Evolutionary conservation across 164 flowering plant species (phyloP).

Genomic region (Vitis rotundifolia): DNA sequence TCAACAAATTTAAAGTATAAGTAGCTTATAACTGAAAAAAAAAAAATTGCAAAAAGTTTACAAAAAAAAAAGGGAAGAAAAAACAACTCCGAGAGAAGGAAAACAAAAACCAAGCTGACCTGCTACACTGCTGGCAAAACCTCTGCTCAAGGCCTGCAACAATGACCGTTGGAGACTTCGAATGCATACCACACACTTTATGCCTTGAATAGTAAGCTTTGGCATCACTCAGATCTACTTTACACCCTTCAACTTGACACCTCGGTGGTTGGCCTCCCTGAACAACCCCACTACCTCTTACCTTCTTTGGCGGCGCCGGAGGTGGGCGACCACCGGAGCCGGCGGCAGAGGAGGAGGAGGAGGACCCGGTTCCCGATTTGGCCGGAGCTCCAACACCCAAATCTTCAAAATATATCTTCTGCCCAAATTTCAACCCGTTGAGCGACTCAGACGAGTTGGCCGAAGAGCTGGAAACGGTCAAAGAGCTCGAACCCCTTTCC

Average conservation of each 20-base stretch:
- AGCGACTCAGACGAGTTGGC: slow-evolving; percentile 46
- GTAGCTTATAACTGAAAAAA: background rate
- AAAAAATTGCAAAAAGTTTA: background rate
- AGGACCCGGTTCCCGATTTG: slow-evolving; percentile 21
- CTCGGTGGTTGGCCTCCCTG: slow-evolving; percentile 66
- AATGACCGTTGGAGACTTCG: slow-evolving; percentile 70
- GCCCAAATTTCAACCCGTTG: slow-evolving; percentile 68
- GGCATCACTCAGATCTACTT: slow-evolving; percentile 76
- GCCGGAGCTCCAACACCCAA: slow-evolving; percentile 39
- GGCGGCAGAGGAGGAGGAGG: slow-evolving; percentile 17
- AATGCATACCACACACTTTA: slow-evolving; percentile 84
- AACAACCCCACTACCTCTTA: slow-evolving; percentile 31
- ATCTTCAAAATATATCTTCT: slow-evolving; percentile 81
- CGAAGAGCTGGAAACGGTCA: slow-evolving; percentile 37
- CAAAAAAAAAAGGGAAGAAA: background rate
- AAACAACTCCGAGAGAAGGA: background rate
- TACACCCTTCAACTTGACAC: slow-evolving; percentile 89
- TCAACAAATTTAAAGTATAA: too few relatives aligned
- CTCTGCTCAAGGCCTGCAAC: slow-evolving; percentile 76
- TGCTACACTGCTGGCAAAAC: slow-evolving; percentile 93
- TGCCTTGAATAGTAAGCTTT: slow-evolving; percentile 94
- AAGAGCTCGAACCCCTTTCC: slow-evolving; percentile 51
- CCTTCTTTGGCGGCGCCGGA: slow-evolving; percentile 38
- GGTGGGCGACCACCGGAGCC: slow-evolving; percentile 12
- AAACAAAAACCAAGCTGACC: slow-evolving; percentile 35